A percentile compares a stretch with the other conserved stretches of the same genome.
Conservation (phyloP, 2,329 filamentous ascomycete genomes). For the Remersonia thermophila region DNA sequence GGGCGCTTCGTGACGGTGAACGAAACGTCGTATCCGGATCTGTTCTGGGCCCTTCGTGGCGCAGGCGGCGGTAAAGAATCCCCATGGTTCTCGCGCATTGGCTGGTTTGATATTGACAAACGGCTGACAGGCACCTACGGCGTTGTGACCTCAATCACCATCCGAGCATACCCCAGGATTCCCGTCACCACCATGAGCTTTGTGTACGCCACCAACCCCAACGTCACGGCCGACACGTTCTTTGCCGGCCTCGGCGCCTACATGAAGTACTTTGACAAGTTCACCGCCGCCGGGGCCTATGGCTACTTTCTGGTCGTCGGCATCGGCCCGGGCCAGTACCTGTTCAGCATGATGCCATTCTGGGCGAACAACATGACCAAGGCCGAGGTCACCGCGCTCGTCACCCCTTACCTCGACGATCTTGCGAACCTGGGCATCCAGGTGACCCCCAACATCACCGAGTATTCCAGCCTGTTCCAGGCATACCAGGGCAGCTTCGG, state of each 20-base stretch:
- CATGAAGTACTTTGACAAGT: conserved; percentile 19
- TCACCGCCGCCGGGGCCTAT: conserved; percentile 21
- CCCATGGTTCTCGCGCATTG: no score
- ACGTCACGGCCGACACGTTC: conserved; percentile 32
- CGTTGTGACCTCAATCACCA: conserved; percentile 22
- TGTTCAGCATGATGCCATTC: conserved; percentile 18
- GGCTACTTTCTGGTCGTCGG: conserved; percentile 20
- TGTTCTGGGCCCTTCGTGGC: conserved; percentile 39
- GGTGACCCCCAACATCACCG: conserved; percentile 13
- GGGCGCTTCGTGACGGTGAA: conserved; percentile 33
- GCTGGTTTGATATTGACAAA: no score
- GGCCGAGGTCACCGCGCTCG: conserved; percentile 13
- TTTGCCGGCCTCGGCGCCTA: conserved; percentile 21
- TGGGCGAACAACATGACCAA: conserved; percentile 17
- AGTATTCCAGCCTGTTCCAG: conserved; percentile 32
- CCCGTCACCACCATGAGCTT: conserved; percentile 17
- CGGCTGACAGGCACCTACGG: conserved; percentile 25
- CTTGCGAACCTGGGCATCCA: conserved; percentile 17
- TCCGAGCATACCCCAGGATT: conserved; percentile 16
- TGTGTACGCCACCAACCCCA: conserved; percentile 30
- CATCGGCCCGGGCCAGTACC: conserved; percentile 10
- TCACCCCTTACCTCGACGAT: conserved; percentile 18
- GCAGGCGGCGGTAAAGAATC: conserved; percentile 28
- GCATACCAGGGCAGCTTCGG: conserved; percentile 31
- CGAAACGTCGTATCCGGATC: conserved; percentile 28